Evolutionary conservation across 352 stramenopile genomes (phyloP).

Genomic region (Phytophthora pinifolia): DNA sequence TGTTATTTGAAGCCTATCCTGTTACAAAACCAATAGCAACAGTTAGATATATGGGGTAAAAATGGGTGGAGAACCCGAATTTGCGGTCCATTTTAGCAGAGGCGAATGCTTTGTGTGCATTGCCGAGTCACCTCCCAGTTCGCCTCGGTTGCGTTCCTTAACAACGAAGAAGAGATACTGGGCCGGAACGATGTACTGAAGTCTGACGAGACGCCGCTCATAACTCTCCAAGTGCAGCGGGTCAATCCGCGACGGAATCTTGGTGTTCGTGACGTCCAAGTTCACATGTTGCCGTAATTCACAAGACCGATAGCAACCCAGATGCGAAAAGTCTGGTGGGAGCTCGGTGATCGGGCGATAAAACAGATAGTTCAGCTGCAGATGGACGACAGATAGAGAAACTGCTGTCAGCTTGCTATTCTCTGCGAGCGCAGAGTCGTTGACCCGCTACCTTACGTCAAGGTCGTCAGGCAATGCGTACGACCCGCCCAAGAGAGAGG

Average conservation of each 20-base stretch:
- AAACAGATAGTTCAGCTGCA: conserved; percentile 11
- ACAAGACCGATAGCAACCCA: background rate
- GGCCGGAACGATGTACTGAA: conserved; percentile 5
- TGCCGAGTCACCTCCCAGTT: conserved; percentile 14
- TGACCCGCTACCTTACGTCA: conserved; percentile 25
- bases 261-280: background rate
- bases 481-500: conserved; percentile 42
- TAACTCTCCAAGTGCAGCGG: conserved; percentile 4
- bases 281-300: conserved; percentile 9
- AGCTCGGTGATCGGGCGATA: conserved; percentile 3
- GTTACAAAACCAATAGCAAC: too few relatives aligned
- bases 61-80: too few relatives aligned
- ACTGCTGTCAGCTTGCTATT: conserved; percentile 13
- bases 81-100: too few relatives aligned
- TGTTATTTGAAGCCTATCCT: too few relatives aligned
- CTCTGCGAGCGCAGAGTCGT: conserved; percentile 4
- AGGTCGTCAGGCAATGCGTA: conserved; percentile 35
- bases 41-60: too few relatives aligned
- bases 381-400: conserved; percentile 1
- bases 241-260: conserved; percentile 2
- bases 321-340: conserved; percentile 1
- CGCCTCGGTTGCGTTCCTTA: conserved; percentile 14
- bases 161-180: background rate
- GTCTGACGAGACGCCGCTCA: conserved; percentile 1
- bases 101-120: too few relatives aligned